Percentiles rank a stretch among this genome's conserved stretches.
phyloP scores from a whole-genome alignment of 495 filamentous ascomycete genomes.

The Neurospora sp. region DNA sequence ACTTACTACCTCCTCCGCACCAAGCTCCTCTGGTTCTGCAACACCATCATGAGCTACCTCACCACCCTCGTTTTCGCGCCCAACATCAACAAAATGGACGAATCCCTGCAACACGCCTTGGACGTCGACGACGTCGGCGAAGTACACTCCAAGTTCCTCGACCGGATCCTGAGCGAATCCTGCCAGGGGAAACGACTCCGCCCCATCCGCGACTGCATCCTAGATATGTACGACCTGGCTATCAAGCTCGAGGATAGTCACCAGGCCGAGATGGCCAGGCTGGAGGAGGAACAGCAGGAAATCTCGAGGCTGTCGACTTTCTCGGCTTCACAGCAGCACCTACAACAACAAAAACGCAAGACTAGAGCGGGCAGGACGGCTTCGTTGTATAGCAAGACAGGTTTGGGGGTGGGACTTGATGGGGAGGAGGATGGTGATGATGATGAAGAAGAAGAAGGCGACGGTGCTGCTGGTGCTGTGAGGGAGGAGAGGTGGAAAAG shows the following conservation, averaged over 20 bases:
- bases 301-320: constrained; percentile 22
- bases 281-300: constrained; percentile 32
- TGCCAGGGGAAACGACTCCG: constrained; percentile 54
- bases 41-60: constrained; percentile 64
- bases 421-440: constrained; percentile 24
- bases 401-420: constrained; percentile 8
- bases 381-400: not conserved
- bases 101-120: constrained; percentile 44
- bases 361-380: not conserved
- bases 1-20: constrained; percentile 55
- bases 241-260: constrained; percentile 41
- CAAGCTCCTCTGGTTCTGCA: constrained; percentile 72
- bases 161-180: constrained; percentile 50
- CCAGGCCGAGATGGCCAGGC: constrained; percentile 26
- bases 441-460: constrained; percentile 28
- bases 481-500: not conserved
- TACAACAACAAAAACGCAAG: not conserved
- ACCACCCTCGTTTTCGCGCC: constrained; percentile 60
- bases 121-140: constrained; percentile 77
- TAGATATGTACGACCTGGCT: constrained; percentile 51
- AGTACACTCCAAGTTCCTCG: constrained; percentile 55
- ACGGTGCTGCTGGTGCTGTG: not conserved
- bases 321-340: constrained; percentile 10
- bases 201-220: constrained; percentile 55
- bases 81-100: constrained; percentile 40